Conservation (phyloP, 2,329 filamentous ascomycete species). For the Alternaria metachromatica region DNA sequence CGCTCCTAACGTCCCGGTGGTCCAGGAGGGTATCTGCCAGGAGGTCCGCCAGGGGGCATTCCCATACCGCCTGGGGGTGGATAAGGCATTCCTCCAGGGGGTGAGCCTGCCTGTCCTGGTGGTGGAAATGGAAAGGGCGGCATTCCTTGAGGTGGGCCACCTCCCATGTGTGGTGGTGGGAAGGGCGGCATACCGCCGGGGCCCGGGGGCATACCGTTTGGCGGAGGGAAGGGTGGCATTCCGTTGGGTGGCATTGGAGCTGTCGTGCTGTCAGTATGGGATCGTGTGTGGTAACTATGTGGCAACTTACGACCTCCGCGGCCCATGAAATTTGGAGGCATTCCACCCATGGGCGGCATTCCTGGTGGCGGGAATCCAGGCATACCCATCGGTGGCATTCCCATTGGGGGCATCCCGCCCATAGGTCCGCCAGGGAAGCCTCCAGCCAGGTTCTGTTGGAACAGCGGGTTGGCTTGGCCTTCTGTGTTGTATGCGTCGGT, state of each 20-base stretch:
- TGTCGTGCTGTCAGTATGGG: conserved; percentile 7
- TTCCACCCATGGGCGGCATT: conserved; percentile 38
- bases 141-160: conserved; percentile 33
- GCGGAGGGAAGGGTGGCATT: conserved; percentile 42
- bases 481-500: conserved; percentile 94
- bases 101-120: conserved; percentile 35
- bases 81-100: conserved; percentile 41
- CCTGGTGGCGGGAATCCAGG: conserved; percentile 32
- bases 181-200: conserved; percentile 46
- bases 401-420: conserved; percentile 26
- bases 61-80: conserved; percentile 11
- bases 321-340: conserved; percentile 51
- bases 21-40: conserved; percentile 34
- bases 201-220: conserved; percentile 43
- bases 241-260: conserved; percentile 38
- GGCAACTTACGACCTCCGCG: conserved; percentile 48
- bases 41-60: conserved; percentile 34
- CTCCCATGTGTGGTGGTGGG: conserved; percentile 45
- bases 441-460: conserved; percentile 58
- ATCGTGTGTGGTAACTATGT: neutral
- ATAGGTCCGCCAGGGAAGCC: conserved; percentile 51
- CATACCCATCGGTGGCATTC: conserved; percentile 32
- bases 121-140: conserved; percentile 42
- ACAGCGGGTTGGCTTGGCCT: conserved; percentile 89
- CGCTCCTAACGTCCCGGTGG: conserved; percentile 34